phyloP scores from a whole-genome alignment of 2,329 filamentous ascomycete genomes.

The Trichoderma afroharzianum region DNA sequence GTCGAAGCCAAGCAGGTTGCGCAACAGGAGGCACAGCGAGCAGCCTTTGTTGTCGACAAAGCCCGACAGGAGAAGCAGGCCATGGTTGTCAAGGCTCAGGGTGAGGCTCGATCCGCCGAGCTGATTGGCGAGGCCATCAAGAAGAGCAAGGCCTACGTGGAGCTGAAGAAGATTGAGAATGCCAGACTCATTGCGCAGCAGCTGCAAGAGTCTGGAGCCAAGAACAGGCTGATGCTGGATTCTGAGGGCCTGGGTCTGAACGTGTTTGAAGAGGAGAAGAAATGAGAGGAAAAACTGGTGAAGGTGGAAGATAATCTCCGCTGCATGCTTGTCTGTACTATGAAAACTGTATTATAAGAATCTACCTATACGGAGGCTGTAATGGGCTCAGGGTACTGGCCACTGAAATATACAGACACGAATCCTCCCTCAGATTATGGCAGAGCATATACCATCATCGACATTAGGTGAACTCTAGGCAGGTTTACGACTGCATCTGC shows the following conservation, averaged over 20 bases:
- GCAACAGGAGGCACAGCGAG: constrained; percentile 92
- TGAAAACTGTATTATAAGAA: constrained; percentile 31
- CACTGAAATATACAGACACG: background rate
- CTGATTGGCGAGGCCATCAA: constrained; percentile 99
- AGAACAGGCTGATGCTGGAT: constrained; percentile 93
- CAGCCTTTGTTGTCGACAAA: constrained; percentile 97
- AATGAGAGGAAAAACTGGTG: constrained; percentile 30
- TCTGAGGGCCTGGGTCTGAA: constrained; percentile 88
- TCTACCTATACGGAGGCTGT: background rate
- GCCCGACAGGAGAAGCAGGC: constrained; percentile 99
- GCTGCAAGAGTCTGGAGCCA: constrained; percentile 77
- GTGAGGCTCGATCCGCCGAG: constrained; percentile 96
- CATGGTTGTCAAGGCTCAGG: constrained; percentile 96
- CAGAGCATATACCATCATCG: background rate
- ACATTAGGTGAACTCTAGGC: background rate
- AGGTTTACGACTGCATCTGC: background rate
- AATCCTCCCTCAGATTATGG: background rate
- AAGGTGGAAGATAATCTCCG: constrained; percentile 40
- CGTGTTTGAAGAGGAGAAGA: constrained; percentile 60
- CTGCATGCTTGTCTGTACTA: constrained; percentile 39
- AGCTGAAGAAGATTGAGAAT: constrained; percentile 97
- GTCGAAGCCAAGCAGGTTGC: constrained; percentile 73
- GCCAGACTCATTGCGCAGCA: constrained; percentile 83
- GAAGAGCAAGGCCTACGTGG: constrained; percentile 96
- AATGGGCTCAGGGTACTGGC: background rate